Evolutionary conservation across 257 asterid genomes (phyloP).

Genomic region (Oldenlandia corymbosa): DNA sequence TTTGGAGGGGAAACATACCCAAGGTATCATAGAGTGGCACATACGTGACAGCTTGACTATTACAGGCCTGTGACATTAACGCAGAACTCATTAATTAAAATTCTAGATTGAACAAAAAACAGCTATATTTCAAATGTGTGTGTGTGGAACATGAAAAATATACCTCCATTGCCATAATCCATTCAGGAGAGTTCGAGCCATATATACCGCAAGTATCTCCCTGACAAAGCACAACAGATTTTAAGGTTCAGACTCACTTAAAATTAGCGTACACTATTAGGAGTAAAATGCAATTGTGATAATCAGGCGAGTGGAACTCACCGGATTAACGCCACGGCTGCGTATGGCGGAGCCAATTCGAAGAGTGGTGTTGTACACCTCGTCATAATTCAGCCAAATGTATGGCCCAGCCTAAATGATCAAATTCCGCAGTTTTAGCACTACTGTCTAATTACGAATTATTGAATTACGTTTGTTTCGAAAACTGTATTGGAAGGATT

Average conservation of each 20-base stretch:
- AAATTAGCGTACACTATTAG: too few species aligned
- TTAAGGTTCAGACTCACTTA: background rate
- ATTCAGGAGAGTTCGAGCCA: slow-evolving; percentile 79
- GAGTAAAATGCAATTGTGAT: too few species aligned
- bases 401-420: slow-evolving; percentile 52
- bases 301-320: too few species aligned
- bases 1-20: slow-evolving; percentile 40
- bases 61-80: slow-evolving; percentile 83
- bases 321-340: slow-evolving; percentile 64
- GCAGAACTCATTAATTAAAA: too few species aligned
- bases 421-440: too few species aligned
- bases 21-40: slow-evolving; percentile 88
- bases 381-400: slow-evolving; percentile 57
- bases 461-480: too few species aligned
- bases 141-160: background rate
- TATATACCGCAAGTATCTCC: slow-evolving; percentile 88
- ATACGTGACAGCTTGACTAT: slow-evolving; percentile 64
- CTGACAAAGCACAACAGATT: slow-evolving; percentile 22
- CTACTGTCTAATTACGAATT: background rate
- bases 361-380: slow-evolving; percentile 44
- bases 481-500: background rate
- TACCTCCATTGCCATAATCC: slow-evolving; percentile 95
- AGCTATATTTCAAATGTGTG: too few species aligned
- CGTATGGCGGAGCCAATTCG: slow-evolving; percentile 76
- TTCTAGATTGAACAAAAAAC: too few species aligned